Evolutionary conservation across 179 eudicot species (phyloP).

Genomic region (Patellifolia procumbens): DNA sequence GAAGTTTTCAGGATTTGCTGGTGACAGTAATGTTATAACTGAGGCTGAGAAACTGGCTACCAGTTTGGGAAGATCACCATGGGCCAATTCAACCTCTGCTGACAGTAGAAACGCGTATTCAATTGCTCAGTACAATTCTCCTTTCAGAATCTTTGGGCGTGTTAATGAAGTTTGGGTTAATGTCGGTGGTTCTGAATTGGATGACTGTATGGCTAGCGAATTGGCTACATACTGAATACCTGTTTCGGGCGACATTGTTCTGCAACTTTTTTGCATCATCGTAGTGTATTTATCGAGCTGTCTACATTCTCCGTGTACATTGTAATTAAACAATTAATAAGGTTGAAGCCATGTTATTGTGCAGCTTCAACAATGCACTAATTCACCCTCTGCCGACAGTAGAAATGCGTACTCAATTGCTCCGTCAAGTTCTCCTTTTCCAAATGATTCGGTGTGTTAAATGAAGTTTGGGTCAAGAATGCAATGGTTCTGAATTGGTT

Average conservation of each 20-base stretch:
- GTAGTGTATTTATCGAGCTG: not conserved
- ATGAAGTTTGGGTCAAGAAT: too few species aligned
- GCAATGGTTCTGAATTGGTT: too few species aligned
- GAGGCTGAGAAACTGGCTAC: conserved; percentile 69
- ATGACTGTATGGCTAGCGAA: conserved; percentile 46
- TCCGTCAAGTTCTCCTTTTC: too few species aligned
- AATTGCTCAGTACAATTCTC: conserved; percentile 78
- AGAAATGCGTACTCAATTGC: too few species aligned
- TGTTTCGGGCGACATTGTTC: conserved; percentile 5
- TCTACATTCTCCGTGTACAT: not conserved
- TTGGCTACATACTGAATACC: conserved; percentile 42
- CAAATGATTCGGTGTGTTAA: too few species aligned
- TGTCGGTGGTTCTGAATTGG: conserved; percentile 44
- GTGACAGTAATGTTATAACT: conserved; percentile 57
- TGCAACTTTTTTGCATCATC: not conserved
- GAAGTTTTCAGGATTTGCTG: conserved; percentile 74
- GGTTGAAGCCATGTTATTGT: too few species aligned
- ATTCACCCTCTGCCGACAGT: too few species aligned
- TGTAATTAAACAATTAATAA: not conserved
- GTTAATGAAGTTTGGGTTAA: conserved; percentile 86
- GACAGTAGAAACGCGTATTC: conserved; percentile 64
- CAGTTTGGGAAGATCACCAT: conserved; percentile 71
- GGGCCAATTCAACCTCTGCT: conserved; percentile 62
- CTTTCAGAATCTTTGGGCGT: conserved; percentile 55
- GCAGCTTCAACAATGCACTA: too few species aligned